Evolutionary conservation across 495 filamentous ascomycete genomes (phyloP).

Genomic region (Barbatosphaeria neglecta): DNA sequence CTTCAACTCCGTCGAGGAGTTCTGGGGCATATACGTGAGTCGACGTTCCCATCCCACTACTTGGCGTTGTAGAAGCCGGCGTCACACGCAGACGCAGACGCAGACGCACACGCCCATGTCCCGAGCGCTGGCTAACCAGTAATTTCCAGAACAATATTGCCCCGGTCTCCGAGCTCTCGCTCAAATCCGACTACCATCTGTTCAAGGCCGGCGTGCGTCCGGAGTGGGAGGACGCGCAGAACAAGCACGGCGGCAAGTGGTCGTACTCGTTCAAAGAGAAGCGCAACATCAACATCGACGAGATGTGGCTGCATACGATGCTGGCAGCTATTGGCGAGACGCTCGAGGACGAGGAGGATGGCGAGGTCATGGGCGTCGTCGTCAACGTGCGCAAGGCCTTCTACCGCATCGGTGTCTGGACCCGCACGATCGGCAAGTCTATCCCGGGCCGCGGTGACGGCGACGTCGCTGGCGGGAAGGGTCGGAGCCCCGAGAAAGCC

Average conservation of each 20-base stretch:
- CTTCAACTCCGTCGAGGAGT: constrained; percentile 97
- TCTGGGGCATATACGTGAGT: constrained; percentile 98
- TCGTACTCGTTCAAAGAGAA: constrained; percentile 95
- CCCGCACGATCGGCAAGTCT: constrained; percentile 75
- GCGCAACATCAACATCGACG: constrained; percentile 79
- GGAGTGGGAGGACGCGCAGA: constrained; percentile 96
- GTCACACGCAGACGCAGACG: too few relatives aligned
- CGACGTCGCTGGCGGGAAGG: constrained; percentile 54
- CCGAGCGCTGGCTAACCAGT: too few relatives aligned
- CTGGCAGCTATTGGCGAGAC: constrained; percentile 95
- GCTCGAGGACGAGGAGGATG: constrained; percentile 85
- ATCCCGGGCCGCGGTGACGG: constrained; percentile 63
- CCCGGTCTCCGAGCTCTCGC: constrained; percentile 81
- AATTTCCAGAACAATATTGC: constrained; percentile 86
- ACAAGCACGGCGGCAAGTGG: constrained; percentile 99
- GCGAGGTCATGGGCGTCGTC: constrained; percentile 97
- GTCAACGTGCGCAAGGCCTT: constrained; percentile 98
- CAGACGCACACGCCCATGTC: too few relatives aligned
- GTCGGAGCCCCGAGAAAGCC: constrained; percentile 63
- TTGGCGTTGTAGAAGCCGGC: too few relatives aligned
- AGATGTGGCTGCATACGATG: constrained; percentile 94
- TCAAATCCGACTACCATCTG: constrained; percentile 98
- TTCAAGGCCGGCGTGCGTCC: constrained; percentile 96
- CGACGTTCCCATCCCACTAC: neutral
- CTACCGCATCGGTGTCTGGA: constrained; percentile 91